phyloP scores from a whole-genome alignment of 2,329 filamentous ascomycete genomes.

The Bipolaris gigantea region DNA sequence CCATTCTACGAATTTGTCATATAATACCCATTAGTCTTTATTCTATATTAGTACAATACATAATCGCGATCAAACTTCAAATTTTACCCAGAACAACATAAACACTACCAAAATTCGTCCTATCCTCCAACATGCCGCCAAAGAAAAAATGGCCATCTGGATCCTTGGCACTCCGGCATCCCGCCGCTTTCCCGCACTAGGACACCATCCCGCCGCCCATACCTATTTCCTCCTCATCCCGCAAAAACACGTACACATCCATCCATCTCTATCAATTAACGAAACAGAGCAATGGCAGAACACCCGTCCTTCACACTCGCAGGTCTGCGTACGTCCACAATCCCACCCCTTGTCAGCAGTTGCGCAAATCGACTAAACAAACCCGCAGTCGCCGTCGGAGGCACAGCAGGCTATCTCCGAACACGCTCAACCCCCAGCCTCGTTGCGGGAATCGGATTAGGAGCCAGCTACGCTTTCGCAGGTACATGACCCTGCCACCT shows the following conservation, averaged over 20 bases:
- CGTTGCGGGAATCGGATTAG: slow-evolving; percentile 31
- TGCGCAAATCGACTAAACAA: slow-evolving; percentile 3
- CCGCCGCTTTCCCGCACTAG: not conserved
- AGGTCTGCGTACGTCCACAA: slow-evolving; percentile 33
- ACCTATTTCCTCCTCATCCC: not conserved
- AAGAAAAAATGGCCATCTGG: no score
- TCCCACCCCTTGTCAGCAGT: no score
- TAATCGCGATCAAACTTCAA: no score
- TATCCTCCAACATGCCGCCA: no score
- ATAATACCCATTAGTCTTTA: no score
- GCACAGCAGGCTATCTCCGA: slow-evolving; percentile 33
- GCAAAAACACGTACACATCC: not conserved
- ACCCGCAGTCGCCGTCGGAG: slow-evolving; percentile 27
- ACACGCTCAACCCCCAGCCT: slow-evolving; percentile 35
- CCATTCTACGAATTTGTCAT: no score
- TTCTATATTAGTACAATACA: no score
- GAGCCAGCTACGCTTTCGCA: slow-evolving; percentile 30
- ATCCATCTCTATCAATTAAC: not conserved
- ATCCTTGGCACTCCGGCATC: slow-evolving; percentile 2
- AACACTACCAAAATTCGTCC: no score
- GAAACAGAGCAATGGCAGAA: slow-evolving; percentile 24
- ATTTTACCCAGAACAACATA: no score
- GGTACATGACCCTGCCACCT: slow-evolving; percentile 10
- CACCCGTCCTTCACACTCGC: slow-evolving; percentile 37
- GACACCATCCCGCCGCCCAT: not conserved